Base-by-base conservation (phyloP, 768 basidiomycete genomes). In the Hygrophorus pudorinus region DNA sequence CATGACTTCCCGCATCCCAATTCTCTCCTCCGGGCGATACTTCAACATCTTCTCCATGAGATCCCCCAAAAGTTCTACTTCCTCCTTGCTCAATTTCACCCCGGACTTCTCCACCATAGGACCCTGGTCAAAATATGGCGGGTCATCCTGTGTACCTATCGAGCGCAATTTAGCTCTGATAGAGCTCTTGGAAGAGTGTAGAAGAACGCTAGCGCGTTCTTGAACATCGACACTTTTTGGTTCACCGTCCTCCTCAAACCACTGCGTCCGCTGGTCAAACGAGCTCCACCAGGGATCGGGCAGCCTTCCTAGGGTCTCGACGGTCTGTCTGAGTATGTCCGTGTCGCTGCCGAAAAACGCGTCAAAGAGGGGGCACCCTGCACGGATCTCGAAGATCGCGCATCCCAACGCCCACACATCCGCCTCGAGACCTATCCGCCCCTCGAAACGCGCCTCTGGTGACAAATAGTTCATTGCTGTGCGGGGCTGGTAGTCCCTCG, bases 341-440 rank as follows among this genome's bases (percentile, higher is more conserved):
- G 28, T 42, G 32, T 60, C 56, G 44, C 56, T 51, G 10, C 59
- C 54, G 2, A 68, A 46, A 47, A 66, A 65, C 8, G 64, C 16
- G 7, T 67, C 66, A 45, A 70, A 71, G 38, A 70, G 64, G 18
- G 68, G 45, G 31, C 50, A 59, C 3, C 68, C 67, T 20, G 68
- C 63, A 14, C 67, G 61, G 44, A 69, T 65, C 53, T 70, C 62
- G 48, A 66, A 71, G 48, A 70, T 62, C 38, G 59, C 47, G 50
- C 70, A 72, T 45, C 49, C 70, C 14, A 71, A 54, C 2, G 59
- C 53, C 70, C 70, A 71, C 28, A 71, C 48, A 48, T 70, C 67
- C 10, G 69, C 32, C 38, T 46, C 50, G 30, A 59, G 38, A 27
- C 57, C 54, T 4, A 45, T 44, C 3, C 47, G 38, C 9, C 49